Evolutionary conservation across 352 stramenopile species (phyloP), one percentile per base, ranked within the genome.

Genomic region (Detonula confervacea): DNA sequence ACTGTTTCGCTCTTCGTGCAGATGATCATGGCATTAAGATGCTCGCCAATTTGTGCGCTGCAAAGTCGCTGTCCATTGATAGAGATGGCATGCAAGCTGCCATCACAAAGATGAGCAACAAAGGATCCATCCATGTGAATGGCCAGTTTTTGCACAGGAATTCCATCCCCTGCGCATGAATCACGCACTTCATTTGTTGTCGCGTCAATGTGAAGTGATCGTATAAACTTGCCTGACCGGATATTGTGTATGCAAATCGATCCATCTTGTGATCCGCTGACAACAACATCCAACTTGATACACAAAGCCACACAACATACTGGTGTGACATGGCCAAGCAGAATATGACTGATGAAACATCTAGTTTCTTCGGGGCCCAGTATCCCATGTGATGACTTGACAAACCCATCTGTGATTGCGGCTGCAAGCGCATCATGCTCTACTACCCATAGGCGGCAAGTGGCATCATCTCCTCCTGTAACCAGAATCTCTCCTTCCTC

Each of bases 171-270:
- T 37, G 65, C 64, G 33, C 70, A 87, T n/a, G 67, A 86, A 39
- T 83, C 73, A n/a, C 66, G 54, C 2, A 87, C 76, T 55, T 73
- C 20, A 47, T 75, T 74, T 12, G 64, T 70, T 30, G 47, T n/a
- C 16, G 77, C 67, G 69, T 90, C 77, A 24, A 88, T 55, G 52
- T 88, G 81, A 42, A 94, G 82, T 11, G 87, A 92, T 14, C 88
- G 82, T 47, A 92, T 77, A 65, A 90, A 95, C 61, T 89, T 83
- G 30, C 92, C 91, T 14, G 77, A 86, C 12, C 89, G 60, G 14
- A 95, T 72, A 37, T 87, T 92, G 71, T 96, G 91, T 24, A 97
- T 61, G 62, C 92, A 95, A 67, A 96, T 88, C 27, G 65, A 87
- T n/a, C 91, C 92, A 73, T 86, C 84, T 54, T 83, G 42, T 2